A percentile compares a stretch with the other conserved stretches of the same genome.
These are phyloP conservation scores for Penicillium fimorum DNA, from an alignment of 495 filamentous ascomycete genomes.

Conservation along the genomic window DNA sequence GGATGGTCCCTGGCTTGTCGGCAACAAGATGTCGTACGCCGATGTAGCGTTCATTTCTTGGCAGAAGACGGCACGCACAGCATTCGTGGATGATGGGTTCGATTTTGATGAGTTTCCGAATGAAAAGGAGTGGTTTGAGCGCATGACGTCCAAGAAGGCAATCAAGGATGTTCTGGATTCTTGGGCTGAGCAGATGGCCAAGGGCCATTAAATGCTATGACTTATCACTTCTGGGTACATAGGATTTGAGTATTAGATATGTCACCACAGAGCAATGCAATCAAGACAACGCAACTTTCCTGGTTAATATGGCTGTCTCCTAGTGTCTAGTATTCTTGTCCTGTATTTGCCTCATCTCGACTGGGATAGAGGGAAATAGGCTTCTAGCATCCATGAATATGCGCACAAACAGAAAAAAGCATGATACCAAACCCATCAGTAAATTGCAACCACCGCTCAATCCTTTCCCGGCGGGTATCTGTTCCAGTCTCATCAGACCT, in stretches of 20 bases:
- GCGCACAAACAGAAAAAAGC: conserved; percentile 28
- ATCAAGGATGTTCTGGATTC: conserved; percentile 6
- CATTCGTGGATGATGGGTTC: conserved; percentile 47
- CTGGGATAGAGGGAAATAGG: background rate
- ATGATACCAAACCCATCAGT: conserved; percentile 37
- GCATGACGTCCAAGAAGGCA: background rate
- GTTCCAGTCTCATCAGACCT: conserved; percentile 19
- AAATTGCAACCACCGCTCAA: conserved; percentile 29
- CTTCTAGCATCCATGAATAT: conserved; percentile 32
- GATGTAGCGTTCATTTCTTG: conserved; percentile 9
- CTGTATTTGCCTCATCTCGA: background rate
- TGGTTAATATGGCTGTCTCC: background rate
- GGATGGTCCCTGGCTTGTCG: conserved; percentile 48
- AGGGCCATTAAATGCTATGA: background rate
- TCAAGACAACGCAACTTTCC: background rate
- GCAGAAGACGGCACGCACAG: conserved; percentile 46
- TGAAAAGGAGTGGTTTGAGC: conserved; percentile 29
- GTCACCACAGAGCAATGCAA: background rate
- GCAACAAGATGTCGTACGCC: conserved; percentile 37
- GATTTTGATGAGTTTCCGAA: conserved; percentile 17
- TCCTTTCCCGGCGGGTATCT: conserved; percentile 8
- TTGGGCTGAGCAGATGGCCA: conserved; percentile 2
- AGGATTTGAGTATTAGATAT: background rate
- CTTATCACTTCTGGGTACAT: background rate
- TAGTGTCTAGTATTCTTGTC: background rate